Percentiles rank a stretch among this genome's conserved stretches.
These are phyloP conservation scores for Intubia oerlemansii DNA, from an alignment of 2,329 filamentous ascomycete genomes.

Conservation along the genomic window DNA sequence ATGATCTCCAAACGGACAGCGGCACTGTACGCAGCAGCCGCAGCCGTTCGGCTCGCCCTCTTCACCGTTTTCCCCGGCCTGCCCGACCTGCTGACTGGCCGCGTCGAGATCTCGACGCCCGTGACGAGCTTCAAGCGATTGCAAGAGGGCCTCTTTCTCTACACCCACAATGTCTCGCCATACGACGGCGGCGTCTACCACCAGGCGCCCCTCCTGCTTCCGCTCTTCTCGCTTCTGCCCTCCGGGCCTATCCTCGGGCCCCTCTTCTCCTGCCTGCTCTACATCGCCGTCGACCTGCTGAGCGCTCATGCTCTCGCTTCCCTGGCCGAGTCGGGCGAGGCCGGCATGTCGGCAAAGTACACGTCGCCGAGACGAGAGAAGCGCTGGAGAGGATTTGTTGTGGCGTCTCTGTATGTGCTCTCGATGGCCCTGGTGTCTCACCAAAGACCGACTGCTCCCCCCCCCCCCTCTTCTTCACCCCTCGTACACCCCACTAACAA, in stretches of 20 bases:
- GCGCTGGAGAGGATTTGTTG: constrained; percentile 50
- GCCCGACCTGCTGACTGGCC: constrained; percentile 65
- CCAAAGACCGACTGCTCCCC: neutral
- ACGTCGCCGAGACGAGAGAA: constrained; percentile 57
- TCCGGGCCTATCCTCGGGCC: constrained; percentile 42
- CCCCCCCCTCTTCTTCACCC: neutral
- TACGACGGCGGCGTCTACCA: constrained; percentile 80
- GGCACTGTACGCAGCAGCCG: constrained; percentile 49
- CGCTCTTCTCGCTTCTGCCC: constrained; percentile 77
- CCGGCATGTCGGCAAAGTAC: constrained; percentile 52
- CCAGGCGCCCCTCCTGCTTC: constrained; percentile 74
- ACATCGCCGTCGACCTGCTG: constrained; percentile 59
- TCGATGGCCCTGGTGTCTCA: too few relatives aligned
- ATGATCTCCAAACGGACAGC: too few relatives aligned
- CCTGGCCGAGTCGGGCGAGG: constrained; percentile 66
- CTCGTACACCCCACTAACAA: constrained; percentile 29
- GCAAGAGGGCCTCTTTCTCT: constrained; percentile 90
- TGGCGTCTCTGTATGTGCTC: constrained; percentile 57
- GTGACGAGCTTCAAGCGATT: constrained; percentile 98
- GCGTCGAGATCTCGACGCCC: constrained; percentile 91
- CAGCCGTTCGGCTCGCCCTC: constrained; percentile 57
- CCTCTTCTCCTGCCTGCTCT: constrained; percentile 59
- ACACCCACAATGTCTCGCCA: constrained; percentile 87
- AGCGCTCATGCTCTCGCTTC: constrained; percentile 59
- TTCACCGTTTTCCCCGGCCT: constrained; percentile 66